Conservation (phyloP, 345 rosid genomes). For the Populus tremula region DNA sequence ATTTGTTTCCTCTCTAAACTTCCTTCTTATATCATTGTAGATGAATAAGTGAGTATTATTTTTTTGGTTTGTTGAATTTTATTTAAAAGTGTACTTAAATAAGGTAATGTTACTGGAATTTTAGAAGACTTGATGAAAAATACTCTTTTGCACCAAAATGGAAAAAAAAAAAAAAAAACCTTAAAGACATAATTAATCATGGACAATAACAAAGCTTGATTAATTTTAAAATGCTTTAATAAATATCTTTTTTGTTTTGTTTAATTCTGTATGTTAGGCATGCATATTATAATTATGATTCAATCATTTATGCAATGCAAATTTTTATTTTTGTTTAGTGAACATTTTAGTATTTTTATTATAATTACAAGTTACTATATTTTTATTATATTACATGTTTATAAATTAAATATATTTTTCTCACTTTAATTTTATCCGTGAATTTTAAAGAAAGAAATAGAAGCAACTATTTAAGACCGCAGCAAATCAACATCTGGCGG, state of each 20-base stretch:
- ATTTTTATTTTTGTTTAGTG: background rate
- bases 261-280: background rate
- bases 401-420: no score
- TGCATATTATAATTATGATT: no score
- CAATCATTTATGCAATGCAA: no score
- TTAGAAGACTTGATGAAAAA: no score
- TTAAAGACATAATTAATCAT: no score
- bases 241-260: background rate
- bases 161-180: no score
- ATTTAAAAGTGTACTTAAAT: background rate
- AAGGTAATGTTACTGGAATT: no score
- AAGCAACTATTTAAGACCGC: no score
- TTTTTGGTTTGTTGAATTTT: background rate
- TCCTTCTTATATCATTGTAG: background rate
- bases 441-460: background rate
- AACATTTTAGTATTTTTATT: background rate
- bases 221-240: background rate
- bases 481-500: no score
- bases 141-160: no score
- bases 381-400: background rate
- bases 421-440: background rate
- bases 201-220: background rate
- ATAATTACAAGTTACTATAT: no score
- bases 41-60: background rate
- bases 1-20: background rate